A percentile compares a stretch with the other conserved stretches of the same genome.
phyloP scores from a whole-genome alignment of 257 asterid genomes.

The Cinchona pubescens region DNA sequence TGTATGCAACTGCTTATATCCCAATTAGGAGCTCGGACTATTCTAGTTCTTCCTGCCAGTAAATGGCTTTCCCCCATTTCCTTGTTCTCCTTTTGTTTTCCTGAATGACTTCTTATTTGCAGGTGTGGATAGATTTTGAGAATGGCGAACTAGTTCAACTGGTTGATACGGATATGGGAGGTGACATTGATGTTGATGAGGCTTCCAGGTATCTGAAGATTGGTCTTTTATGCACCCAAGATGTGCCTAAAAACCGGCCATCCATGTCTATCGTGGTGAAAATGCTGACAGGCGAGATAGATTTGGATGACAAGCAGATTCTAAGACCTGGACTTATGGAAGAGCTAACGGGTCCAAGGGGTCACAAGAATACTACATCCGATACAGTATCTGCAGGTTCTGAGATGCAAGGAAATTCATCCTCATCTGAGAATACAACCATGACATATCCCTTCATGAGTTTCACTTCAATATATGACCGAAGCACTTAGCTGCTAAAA shows the following conservation, averaged over 20 bases:
- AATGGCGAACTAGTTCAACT: slow-evolving; percentile 43
- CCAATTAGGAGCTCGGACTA: too few relatives aligned
- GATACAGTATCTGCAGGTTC: slow-evolving; percentile 24
- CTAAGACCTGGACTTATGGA: slow-evolving; percentile 50
- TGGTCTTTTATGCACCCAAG: slow-evolving; percentile 71
- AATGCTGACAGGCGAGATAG: slow-evolving; percentile 57
- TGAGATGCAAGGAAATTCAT: slow-evolving; percentile 36
- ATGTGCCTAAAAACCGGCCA: slow-evolving; percentile 58
- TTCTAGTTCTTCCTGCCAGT: not conserved
- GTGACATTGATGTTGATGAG: slow-evolving; percentile 37
- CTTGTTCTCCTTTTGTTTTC: not conserved
- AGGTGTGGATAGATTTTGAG: slow-evolving; percentile 70
- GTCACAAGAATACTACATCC: slow-evolving; percentile 21
- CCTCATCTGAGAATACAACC: slow-evolving; percentile 31
- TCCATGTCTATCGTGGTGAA: slow-evolving; percentile 56
- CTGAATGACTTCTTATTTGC: slow-evolving; percentile 10
- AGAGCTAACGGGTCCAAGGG: slow-evolving; percentile 35
- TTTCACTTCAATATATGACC: slow-evolving; percentile 55
- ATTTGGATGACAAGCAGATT: slow-evolving; percentile 37
- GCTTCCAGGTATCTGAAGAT: slow-evolving; percentile 56
- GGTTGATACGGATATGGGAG: slow-evolving; percentile 46
- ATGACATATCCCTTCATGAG: slow-evolving; percentile 53
- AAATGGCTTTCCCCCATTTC: not conserved
- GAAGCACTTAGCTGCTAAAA: slow-evolving; percentile 34
- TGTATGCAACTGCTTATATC: too few relatives aligned